Evolutionary conservation across 139 green algal species (phyloP), one percentile per base, ranked within the genome.

Genomic region (Tetradesmus obliquus): DNA sequence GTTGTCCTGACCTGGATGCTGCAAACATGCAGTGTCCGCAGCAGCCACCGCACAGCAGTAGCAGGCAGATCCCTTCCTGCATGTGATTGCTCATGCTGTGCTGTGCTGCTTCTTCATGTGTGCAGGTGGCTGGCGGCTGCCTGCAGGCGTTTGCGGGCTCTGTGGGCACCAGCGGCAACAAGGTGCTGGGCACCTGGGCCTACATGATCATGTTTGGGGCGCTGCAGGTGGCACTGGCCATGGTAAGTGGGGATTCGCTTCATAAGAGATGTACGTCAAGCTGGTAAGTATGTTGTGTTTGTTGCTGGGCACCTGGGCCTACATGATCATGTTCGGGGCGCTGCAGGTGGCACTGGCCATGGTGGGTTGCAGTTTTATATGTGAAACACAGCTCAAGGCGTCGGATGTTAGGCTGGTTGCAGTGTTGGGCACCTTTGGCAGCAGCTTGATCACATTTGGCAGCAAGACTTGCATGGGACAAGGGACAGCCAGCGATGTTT

Each of bases 201-300:
- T 87, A 76, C 55, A 87, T 87, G 55, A 54, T 74, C 82, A 87
- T 87, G 55, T 87, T 87, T 87, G 82, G 82, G 5, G 55, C 5
- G 8, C 82, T 87, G 82, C 82, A 87, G 82, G 22, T 87, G 3
- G 6, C 71, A 8, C 82, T 87, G 82, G 55, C 82, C 5, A 79
- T 87, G 82, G 82, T 87, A 13, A 76, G 82, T n/a, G 60, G 8
- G 2, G 60, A 3, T 45, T 45, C 32, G 32, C 32, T 45, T 45
- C 32, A 45, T 45, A 45, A 45, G 32, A 45, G 32, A 45, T 45
- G 32, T 45, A 45, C 32, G 32, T 45, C 32, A 45, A 45, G 32
- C 32, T 45, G 32, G 32, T 45, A 45, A 45, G 32, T 45, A 45
- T 45, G 32, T 45, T 45, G 32, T 45, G 32, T 45, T 45, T 45